A percentile compares a stretch with the other conserved stretches of the same genome.
These are phyloP conservation scores for Hypoxylon rubiginosum DNA, from an alignment of 2,329 filamentous ascomycete species.

Conservation along the genomic window DNA sequence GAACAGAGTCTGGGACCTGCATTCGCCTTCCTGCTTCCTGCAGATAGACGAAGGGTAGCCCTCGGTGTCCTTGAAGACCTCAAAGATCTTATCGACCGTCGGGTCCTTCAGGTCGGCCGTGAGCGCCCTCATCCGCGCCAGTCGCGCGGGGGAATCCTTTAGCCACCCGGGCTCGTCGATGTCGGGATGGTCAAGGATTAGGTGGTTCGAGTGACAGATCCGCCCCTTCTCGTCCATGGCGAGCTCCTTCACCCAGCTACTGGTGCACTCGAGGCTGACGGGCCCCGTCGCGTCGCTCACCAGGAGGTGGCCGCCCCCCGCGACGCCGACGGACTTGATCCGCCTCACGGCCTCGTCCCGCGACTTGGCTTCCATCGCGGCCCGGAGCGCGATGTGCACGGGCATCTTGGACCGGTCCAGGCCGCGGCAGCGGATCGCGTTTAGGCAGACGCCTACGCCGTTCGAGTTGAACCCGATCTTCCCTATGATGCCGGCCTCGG, in stretches of 20 bases:
- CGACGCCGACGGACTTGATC: constrained; percentile 61
- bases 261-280: constrained; percentile 61
- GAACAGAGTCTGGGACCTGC: constrained; percentile 50
- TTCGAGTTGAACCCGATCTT: constrained; percentile 74
- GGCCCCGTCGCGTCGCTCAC: constrained; percentile 60
- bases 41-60: constrained; percentile 51
- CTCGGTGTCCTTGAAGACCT: constrained; percentile 49
- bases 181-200: constrained; percentile 51
- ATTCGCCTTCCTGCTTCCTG: constrained; percentile 42
- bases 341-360: constrained; percentile 60
- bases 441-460: constrained; percentile 71
- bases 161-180: constrained; percentile 52
- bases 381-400: constrained; percentile 71
- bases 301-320: constrained; percentile 64
- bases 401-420: constrained; percentile 66
- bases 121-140: constrained; percentile 47
- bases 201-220: constrained; percentile 61
- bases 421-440: constrained; percentile 71
- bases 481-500: constrained; percentile 71
- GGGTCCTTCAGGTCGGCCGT: constrained; percentile 31
- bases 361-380: constrained; percentile 65
- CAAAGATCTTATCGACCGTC: constrained; percentile 36
- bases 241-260: constrained; percentile 48
- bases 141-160: constrained; percentile 47
- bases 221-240: constrained; percentile 50